phyloP scores from a whole-genome alignment of 768 basidiomycete species.

The Termitomyces sp. region DNA sequence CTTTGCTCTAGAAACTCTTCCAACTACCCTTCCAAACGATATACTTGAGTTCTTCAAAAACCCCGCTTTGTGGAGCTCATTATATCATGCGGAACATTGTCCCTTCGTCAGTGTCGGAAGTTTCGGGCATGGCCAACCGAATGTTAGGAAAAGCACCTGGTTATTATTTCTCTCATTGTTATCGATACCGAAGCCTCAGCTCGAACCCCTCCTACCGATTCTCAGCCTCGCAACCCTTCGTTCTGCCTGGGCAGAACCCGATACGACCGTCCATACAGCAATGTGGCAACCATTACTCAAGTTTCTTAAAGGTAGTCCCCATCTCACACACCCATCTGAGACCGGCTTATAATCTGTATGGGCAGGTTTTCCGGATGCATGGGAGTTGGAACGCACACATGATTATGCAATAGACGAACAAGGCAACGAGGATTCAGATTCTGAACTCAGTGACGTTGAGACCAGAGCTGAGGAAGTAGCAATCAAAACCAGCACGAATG shows the following conservation, averaged over 20 bases:
- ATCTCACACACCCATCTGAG: neutral
- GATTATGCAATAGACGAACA: slow-evolving; percentile 23
- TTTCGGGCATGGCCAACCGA: slow-evolving; percentile 65
- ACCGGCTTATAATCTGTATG: neutral
- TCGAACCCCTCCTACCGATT: slow-evolving; percentile 31
- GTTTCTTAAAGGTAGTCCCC: slow-evolving; percentile 61
- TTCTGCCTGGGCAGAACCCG: slow-evolving; percentile 67
- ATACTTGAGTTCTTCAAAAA: slow-evolving; percentile 39
- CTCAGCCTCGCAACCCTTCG: slow-evolving; percentile 57
- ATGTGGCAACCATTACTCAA: slow-evolving; percentile 71
- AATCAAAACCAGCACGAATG: neutral
- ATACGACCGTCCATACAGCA: slow-evolving; percentile 54
- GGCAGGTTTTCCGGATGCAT: slow-evolving; percentile 60
- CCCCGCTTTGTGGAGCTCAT: slow-evolving; percentile 54
- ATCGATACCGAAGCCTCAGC: slow-evolving; percentile 33
- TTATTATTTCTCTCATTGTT: slow-evolving; percentile 40
- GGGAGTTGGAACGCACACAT: slow-evolving; percentile 42
- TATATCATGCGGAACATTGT: slow-evolving; percentile 37
- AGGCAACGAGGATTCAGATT: slow-evolving; percentile 24
- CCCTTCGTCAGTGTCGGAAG: slow-evolving; percentile 38
- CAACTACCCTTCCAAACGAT: slow-evolving; percentile 20
- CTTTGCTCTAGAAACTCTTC: slow-evolving; percentile 13
- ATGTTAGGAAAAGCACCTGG: slow-evolving; percentile 73
- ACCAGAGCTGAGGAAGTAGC: slow-evolving; percentile 21
- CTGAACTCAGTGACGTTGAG: slow-evolving; percentile 28